Base-by-base conservation (phyloP, 148 eudicot species). In the Silene latifolia region DNA sequence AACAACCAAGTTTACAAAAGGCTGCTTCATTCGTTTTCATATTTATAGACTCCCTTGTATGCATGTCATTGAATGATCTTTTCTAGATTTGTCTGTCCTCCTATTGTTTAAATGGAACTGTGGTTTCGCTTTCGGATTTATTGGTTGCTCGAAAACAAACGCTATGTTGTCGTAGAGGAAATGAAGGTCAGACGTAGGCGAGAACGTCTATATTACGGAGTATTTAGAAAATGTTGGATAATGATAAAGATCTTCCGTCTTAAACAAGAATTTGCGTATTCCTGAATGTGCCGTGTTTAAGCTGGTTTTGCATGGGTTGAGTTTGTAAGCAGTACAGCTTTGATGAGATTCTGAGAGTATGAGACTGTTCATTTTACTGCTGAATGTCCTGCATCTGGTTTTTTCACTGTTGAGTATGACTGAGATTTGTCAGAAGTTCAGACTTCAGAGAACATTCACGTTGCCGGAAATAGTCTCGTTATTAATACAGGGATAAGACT, bases 401-500 rank as follows among this genome's bases (percentile, higher is more conserved):
- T 44, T 74, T 39, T 39, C 44, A 63, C 69, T 29, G 76, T 74
- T 62, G 42, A 35, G 25, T 23, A 46, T 74, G 57, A 72, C 10
- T 74, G 77, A 74, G n/a, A 47, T 19, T 47, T 74, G 60, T 25
- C 60, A 47, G 69, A 63, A 25, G 17, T 21, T 46, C 44, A 48
- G 70, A 25, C 8, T 21, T 25, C 44, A 48, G 70, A 74, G 77
- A 74, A 74, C 77, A 74, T 51, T 74, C 77, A 74, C 24, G 44
- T 39, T 39, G 9, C 44, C 9, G 44, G 8, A 39, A 39, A 39
- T 39, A 39, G 44, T 39, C 8, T 39, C 44, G 4, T 39, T 32
- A 4, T 32, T 32, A 4, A 32, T 32, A 32, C 35, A 32, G 35
- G 35, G 35, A 32, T 32, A 32, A 32, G 35, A 32, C 35, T 32